Evolutionary conservation across 371 early-diverging fungal species (phyloP), one percentile per base, ranked within the genome.

Genomic region (Apophysomyces trapeziformis): DNA sequence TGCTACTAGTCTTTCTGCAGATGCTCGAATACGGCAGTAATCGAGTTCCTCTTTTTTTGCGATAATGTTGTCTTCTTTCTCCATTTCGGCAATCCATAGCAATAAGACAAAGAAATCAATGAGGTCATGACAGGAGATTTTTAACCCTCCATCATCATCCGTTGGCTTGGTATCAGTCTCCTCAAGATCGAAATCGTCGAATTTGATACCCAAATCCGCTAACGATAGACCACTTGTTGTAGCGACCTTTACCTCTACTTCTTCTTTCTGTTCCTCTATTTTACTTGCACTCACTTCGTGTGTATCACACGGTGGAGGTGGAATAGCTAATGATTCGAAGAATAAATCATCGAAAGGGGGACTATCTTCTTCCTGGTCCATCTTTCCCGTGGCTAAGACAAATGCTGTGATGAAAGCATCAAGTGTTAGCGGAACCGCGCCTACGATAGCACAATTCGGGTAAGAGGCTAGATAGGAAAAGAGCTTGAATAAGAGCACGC

Each of bases 401-500:
- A 77, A 79, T 1, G 84, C 80, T 14, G 71, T 83, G 6, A 79
- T 45, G 56, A 85, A 77, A 8, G 78, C 76, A 11, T 78, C 47
- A 38, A 74, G 72, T 6, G 74, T 68, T 32, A 81, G 44, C 4
- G 66, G 70, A 2, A 68, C 61, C 12, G 71, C 64, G 14, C 66
- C 74, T 7, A 63, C 41, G 12, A 57, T 57, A 39, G 39, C 35
- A 37, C 69, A 68, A 26, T 67, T 65, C 18, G 80, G 80, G 47
- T 77, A 80, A 16, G 76, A 75, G 26, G 79, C 84, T 11, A 82
- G 60, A 36, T 80, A 79, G 9, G 78, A 80, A 57, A 85, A 80
- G 4, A 82, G 68, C 57, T 80, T 79, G 67, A 76, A 85, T 12
- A 85, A 56, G 7, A 85, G 45, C 11, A 80, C 63, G 7, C 75